Evolutionary conservation across 2,329 filamentous ascomycete genomes (phyloP).

Genomic region (Xylaria sp.): DNA sequence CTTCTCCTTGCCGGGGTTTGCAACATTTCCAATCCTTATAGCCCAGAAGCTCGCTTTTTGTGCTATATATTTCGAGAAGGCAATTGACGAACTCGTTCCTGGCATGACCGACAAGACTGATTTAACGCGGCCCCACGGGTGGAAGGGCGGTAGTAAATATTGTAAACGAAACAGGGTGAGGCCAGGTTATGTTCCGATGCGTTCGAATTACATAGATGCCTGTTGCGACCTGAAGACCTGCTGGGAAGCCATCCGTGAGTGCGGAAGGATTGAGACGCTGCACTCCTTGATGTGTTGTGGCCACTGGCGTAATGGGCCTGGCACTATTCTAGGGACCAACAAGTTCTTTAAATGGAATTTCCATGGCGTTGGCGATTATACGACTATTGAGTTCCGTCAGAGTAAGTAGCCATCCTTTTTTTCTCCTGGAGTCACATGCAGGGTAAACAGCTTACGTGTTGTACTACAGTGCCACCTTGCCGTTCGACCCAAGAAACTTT

Average conservation of each 20-base stretch:
- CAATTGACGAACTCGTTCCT: conserved; percentile 15
- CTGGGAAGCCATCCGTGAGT: conserved; percentile 8
- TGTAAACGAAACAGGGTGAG: conserved; percentile 12
- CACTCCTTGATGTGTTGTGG: conserved; percentile 8
- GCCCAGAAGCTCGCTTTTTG: conserved; percentile 23
- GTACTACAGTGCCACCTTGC: conserved; percentile 12
- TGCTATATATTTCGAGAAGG: conserved; percentile 21
- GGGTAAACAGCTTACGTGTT: not conserved
- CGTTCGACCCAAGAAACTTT: not conserved
- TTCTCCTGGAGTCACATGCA: not conserved
- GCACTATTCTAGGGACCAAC: too few relatives aligned
- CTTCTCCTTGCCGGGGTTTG: not conserved
- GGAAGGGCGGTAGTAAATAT: conserved; percentile 10
- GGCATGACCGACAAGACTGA: not conserved
- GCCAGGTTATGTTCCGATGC: not conserved
- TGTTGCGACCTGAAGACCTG: not conserved
- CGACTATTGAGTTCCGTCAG: conserved; percentile 26
- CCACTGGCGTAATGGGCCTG: not conserved
- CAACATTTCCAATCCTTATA: not conserved
- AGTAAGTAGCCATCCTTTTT: conserved; percentile 6
- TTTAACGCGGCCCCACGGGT: conserved; percentile 2
- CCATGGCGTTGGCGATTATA: conserved; percentile 6
- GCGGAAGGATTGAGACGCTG: not conserved
- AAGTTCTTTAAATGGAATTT: conserved; percentile 26
- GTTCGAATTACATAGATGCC: too few relatives aligned